Base-by-base conservation (phyloP, 345 rosid species). In the Citrus cavaleriei region DNA sequence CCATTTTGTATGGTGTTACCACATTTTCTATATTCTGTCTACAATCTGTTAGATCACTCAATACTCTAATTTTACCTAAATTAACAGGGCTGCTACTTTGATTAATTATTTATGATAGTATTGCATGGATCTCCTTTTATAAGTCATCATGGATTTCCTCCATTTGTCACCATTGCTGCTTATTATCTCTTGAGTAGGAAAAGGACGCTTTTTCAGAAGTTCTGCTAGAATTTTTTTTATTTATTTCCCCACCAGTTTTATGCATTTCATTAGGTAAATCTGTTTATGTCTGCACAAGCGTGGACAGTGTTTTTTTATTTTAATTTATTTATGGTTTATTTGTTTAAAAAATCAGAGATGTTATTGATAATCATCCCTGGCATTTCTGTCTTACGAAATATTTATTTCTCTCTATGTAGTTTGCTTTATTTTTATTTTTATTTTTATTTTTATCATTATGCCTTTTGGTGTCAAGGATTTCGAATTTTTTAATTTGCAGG, bases 401-500 rank as follows among this genome's bases (percentile, higher is more conserved):
- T 37, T 38, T 37, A 37, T 25, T 70, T 18, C 8, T 71, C 62
- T 51, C 4, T 71, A 22, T 42, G 4, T 51, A 59, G 12, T 16
- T 25, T 24, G n/a, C 57, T 12, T 16, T 14, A 3, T 40, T 35
- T 18, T 55, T 46, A 25, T 25, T 25, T 25, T 25, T 25, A 34
- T 10, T 42, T 12, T 16, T 13, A 12, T 40, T 35, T 18, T 57
- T 46, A 40, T 46, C 51, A 40, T 19, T 34, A 13, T 58, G 38
- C 54, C 32, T 8, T 51, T 51, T 55, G 25, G 40, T n/a, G 35
- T 70, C 34, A 71, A 42, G 28, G 38, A 57, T 54, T 32, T 72
- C 1, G 18, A 49, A 72, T 27, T 80, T 74, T 77, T 71, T 34
- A 42, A 70, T 63, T 78, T 82, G 64, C 84, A 96, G 99, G 99